phyloP scores from a whole-genome alignment of 2,329 filamentous ascomycete species.

The Westerdykella sp. region DNA sequence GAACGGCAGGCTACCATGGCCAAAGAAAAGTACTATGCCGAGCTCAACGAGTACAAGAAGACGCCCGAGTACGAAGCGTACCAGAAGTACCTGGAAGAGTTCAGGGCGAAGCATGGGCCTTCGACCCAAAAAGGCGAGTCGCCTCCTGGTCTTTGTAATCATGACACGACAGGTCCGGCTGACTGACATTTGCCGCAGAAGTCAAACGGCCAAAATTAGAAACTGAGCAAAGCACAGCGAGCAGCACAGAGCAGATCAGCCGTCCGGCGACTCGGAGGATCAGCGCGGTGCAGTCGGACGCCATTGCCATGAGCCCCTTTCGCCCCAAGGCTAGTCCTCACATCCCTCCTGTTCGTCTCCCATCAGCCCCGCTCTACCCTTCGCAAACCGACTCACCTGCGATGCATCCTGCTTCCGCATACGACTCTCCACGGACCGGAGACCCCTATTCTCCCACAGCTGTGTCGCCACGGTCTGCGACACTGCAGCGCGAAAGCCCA shows the following conservation, averaged over 20 bases:
- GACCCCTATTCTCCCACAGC: constrained; percentile 33
- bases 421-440: constrained; percentile 28
- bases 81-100: constrained; percentile 66
- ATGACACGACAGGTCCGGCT: constrained; percentile 7
- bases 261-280: constrained; percentile 20
- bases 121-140: constrained; percentile 32
- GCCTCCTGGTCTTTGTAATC: background rate
- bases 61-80: constrained; percentile 64
- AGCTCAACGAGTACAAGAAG: constrained; percentile 70
- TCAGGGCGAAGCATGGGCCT: constrained; percentile 61
- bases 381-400: constrained; percentile 33
- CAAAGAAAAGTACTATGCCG: constrained; percentile 71
- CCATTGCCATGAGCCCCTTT: constrained; percentile 11
- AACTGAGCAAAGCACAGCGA: constrained; percentile 31
- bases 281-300: constrained; percentile 23
- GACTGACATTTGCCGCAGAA: constrained; percentile 23
- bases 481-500: constrained; percentile 19
- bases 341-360: constrained; percentile 17
- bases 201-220: constrained; percentile 42
- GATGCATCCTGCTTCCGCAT: constrained; percentile 21
- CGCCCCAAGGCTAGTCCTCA: constrained; percentile 26
- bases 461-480: constrained; percentile 28
- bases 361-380: constrained; percentile 19
- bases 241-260: constrained; percentile 27
- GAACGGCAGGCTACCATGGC: constrained; percentile 65